Conservation (phyloP, 306 rosid species). For the Cicer bijugum region DNA sequence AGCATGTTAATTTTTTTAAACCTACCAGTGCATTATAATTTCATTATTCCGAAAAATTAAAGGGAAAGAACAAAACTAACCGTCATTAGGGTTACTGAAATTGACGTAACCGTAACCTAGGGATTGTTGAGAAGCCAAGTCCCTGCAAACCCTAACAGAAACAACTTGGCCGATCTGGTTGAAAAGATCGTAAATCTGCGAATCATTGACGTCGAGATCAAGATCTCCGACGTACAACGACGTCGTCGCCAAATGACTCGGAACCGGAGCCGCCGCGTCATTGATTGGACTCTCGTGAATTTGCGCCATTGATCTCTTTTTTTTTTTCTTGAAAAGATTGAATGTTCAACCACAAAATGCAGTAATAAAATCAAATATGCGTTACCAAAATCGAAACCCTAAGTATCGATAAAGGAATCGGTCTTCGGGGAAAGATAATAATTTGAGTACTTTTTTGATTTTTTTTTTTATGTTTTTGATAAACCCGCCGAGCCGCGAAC, state of each 20-base stretch:
- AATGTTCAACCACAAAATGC: constrained; percentile 4
- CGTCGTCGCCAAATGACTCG: constrained; percentile 56
- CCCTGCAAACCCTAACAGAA: constrained; percentile 76
- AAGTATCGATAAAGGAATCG: not conserved
- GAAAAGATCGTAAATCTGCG: constrained; percentile 70
- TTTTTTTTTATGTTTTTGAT: constrained; percentile 29
- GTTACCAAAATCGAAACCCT: constrained; percentile 35
- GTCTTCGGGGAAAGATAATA: not conserved
- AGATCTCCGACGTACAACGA: constrained; percentile 81
- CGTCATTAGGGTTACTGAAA: constrained; percentile 63
- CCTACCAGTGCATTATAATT: not conserved
- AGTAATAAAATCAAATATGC: not conserved
- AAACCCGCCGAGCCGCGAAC: constrained; percentile 42
- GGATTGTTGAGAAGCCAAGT: constrained; percentile 62
- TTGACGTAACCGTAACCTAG: constrained; percentile 82
- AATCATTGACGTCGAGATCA: constrained; percentile 61
- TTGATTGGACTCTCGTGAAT: constrained; percentile 50
- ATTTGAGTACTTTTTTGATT: constrained; percentile 31
- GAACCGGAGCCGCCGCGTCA: constrained; percentile 27
- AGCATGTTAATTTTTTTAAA: not conserved
- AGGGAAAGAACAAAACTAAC: constrained; percentile 36
- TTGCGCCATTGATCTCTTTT: constrained; percentile 56
- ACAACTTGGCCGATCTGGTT: constrained; percentile 65
- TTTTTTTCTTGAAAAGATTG: not conserved
- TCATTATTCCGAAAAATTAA: not conserved